Conservation (phyloP, 1,139 yeast genomes). For the Wickerhamomyces sp. region DNA sequence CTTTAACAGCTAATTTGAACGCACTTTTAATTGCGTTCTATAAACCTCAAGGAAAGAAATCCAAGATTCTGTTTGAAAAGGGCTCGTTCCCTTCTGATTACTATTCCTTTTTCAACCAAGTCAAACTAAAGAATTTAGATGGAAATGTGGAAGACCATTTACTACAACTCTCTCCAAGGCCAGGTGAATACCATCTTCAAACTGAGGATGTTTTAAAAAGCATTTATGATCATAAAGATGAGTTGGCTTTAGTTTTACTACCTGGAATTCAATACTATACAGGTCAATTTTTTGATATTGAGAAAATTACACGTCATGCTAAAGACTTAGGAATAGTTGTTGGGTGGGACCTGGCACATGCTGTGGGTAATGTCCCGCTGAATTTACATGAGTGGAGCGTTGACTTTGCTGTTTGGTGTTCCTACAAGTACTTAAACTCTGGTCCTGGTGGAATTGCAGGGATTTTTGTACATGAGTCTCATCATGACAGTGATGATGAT, state of each 20-base stretch:
- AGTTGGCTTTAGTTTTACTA: constrained; percentile 68
- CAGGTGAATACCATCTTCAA: constrained; percentile 50
- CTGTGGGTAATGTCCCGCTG: constrained; percentile 81
- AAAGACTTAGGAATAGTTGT: constrained; percentile 50
- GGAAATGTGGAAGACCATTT: constrained; percentile 48
- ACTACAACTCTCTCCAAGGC: constrained; percentile 56
- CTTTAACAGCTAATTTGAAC: constrained; percentile 79
- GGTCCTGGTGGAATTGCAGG: constrained; percentile 96
- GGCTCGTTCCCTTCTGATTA: constrained; percentile 91
- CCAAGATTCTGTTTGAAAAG: constrained; percentile 77
- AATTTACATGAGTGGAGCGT: constrained; percentile 81
- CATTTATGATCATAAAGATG: constrained; percentile 56
- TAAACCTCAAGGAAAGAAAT: constrained; percentile 52
- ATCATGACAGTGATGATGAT: constrained; percentile 36
- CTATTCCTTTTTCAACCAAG: constrained; percentile 79
- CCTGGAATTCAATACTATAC: constrained; percentile 93
- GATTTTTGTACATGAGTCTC: constrained; percentile 60
- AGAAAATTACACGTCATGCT: constrained; percentile 57
- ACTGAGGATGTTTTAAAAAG: constrained; percentile 58
- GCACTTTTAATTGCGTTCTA: constrained; percentile 71
- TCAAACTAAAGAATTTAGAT: constrained; percentile 49
- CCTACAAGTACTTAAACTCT: constrained; percentile 83
- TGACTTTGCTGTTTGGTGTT: constrained; percentile 94
- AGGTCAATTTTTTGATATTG: constrained; percentile 80
- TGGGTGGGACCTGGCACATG: constrained; percentile 97